Evolutionary conservation across 2,329 filamentous ascomycete genomes (phyloP).

Genomic region (Pseudogymnoascus pannorum): DNA sequence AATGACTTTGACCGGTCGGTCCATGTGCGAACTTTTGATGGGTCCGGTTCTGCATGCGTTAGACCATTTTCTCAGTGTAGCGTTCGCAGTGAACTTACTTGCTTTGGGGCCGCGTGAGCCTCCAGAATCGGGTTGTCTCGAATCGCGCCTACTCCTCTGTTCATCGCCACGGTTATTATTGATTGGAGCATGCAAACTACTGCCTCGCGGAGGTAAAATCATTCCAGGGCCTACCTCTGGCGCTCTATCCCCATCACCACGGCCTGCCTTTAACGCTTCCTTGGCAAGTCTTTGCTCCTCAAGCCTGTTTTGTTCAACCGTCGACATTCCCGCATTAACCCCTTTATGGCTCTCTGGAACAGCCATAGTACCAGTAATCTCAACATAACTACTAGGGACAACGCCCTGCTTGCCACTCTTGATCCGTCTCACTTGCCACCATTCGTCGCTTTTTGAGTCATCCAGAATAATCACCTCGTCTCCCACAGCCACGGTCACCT

Average conservation of each 20-base stretch:
- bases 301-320: slow-evolving; percentile 66
- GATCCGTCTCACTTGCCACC: slow-evolving; percentile 90
- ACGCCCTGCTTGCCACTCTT: slow-evolving; percentile 94
- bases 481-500: slow-evolving; percentile 82
- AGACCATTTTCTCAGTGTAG: neutral
- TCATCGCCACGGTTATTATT: slow-evolving; percentile 59
- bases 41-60: slow-evolving; percentile 62
- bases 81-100: slow-evolving; percentile 48
- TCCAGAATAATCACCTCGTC: slow-evolving; percentile 90
- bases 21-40: slow-evolving; percentile 80
- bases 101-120: slow-evolving; percentile 55
- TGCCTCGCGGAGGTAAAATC: slow-evolving; percentile 68
- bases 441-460: slow-evolving; percentile 88
- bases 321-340: slow-evolving; percentile 54
- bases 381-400: slow-evolving; percentile 92
- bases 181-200: slow-evolving; percentile 64
- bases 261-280: slow-evolving; percentile 60
- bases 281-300: slow-evolving; percentile 82
- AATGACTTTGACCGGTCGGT: slow-evolving; percentile 93
- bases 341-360: slow-evolving; percentile 37
- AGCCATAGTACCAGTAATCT: slow-evolving; percentile 64
- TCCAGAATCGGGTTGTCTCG: slow-evolving; percentile 50
- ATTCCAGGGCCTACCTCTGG: slow-evolving; percentile 72
- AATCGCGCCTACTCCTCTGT: slow-evolving; percentile 68
- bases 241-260: slow-evolving; percentile 51